Evolutionary conservation across 306 rosid genomes (phyloP).

Genomic region (Vigna hirtella): DNA sequence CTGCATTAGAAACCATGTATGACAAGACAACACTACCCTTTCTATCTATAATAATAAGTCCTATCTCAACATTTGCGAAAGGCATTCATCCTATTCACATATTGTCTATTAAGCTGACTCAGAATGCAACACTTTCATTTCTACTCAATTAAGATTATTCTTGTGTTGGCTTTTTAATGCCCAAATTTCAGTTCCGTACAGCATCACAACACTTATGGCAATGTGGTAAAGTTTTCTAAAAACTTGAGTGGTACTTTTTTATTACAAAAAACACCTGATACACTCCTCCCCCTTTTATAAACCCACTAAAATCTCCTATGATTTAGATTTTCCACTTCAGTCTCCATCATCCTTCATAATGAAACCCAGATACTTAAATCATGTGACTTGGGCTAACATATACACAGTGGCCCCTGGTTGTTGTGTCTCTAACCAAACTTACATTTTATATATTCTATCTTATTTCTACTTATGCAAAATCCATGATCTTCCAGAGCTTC

Average conservation of each 20-base stretch:
- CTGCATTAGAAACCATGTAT: neutral
- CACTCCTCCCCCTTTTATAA: neutral
- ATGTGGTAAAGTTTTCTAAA: neutral
- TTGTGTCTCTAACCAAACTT: neutral
- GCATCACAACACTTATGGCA: neutral
- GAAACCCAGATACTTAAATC: neutral
- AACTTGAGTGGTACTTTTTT: neutral
- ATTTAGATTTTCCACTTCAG: neutral
- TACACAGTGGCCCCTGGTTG: neutral
- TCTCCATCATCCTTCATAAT: neutral
- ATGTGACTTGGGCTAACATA: neutral
- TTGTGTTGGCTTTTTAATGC: neutral
- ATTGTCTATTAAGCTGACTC: neutral
- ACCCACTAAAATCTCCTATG: conserved; percentile 2
- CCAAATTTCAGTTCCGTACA: neutral
- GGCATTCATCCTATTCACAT: neutral
- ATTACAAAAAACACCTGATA: neutral
- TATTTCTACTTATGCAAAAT: neutral
- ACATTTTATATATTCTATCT: neutral
- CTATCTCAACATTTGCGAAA: neutral
- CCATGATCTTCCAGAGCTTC: neutral
- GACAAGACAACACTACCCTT: neutral
- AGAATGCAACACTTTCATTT: neutral
- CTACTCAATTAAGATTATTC: neutral
- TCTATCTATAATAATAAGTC: neutral